A percentile compares a stretch with the other conserved stretches of the same genome.
Conservation (phyloP, 306 rosid genomes). For the Fagus sylvatica region DNA sequence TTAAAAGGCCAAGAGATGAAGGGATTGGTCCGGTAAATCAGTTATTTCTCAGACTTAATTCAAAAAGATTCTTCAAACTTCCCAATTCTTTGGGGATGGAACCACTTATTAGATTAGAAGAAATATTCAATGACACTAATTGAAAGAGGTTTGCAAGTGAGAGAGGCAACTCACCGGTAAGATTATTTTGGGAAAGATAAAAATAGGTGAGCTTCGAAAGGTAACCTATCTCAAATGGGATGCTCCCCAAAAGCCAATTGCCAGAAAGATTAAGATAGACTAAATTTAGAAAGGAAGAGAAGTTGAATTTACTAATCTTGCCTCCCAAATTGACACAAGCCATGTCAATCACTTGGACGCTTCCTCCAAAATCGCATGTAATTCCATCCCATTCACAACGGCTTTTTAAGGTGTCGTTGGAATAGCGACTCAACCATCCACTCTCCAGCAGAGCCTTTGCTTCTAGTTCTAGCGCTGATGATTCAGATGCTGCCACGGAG, state of each 20-base stretch:
- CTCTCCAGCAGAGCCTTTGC: not conserved
- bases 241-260: not conserved
- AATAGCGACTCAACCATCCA: not conserved
- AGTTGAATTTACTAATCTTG: not conserved
- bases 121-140: not conserved
- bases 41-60: not conserved
- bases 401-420: not conserved
- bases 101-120: no score
- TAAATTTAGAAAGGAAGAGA: not conserved
- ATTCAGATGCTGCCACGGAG: not conserved
- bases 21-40: not conserved
- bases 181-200: not conserved
- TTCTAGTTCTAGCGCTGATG: not conserved
- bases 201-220: conserved; percentile 1
- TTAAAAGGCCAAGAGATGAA: not conserved
- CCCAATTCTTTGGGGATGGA: no score
- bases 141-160: not conserved
- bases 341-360: not conserved
- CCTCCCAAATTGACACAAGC: fast-evolving
- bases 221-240: not conserved
- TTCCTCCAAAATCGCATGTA: not conserved
- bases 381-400: not conserved
- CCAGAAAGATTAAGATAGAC: not conserved
- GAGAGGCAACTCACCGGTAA: not conserved
- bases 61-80: no score